These are phyloP conservation scores for Achaetomium macrosporum DNA, from an alignment of 2,329 filamentous ascomycete species.

Conservation along the genomic window DNA sequence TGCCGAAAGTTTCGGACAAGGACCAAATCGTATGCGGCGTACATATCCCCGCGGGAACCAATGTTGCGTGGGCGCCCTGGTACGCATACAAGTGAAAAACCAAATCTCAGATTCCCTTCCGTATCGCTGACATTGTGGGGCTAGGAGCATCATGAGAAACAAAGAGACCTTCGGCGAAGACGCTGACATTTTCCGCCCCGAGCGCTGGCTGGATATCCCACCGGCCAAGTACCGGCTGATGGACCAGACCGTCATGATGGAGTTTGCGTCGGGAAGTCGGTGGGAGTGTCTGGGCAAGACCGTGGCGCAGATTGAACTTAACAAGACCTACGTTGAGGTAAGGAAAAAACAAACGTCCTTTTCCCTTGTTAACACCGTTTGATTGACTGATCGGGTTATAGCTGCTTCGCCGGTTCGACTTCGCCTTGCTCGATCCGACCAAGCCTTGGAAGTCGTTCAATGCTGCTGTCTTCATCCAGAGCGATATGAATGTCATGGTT, in stretches of 20 bases:
- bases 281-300: slow-evolving; percentile 29
- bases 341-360: too few relatives aligned
- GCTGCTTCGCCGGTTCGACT: slow-evolving; percentile 27
- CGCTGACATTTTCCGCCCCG: slow-evolving; percentile 32
- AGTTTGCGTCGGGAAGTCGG: slow-evolving; percentile 34
- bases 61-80: slow-evolving; percentile 39
- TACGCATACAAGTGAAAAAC: too few relatives aligned
- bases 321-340: neutral
- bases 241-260: slow-evolving; percentile 28
- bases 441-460: slow-evolving; percentile 31
- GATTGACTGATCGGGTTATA: neutral
- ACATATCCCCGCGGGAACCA: slow-evolving; percentile 41
- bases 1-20: slow-evolving; percentile 33
- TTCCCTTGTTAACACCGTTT: too few relatives aligned
- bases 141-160: slow-evolving; percentile 32
- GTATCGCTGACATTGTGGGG: too few relatives aligned
- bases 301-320: neutral
- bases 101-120: too few relatives aligned
- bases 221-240: slow-evolving; percentile 30
- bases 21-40: slow-evolving; percentile 31
- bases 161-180: slow-evolving; percentile 23
- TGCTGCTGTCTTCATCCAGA: slow-evolving; percentile 27
- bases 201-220: slow-evolving; percentile 40
- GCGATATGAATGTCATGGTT: slow-evolving; percentile 22
- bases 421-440: slow-evolving; percentile 25